Percentiles rank a stretch among this genome's conserved stretches.
Evolutionary conservation across 345 rosid species (phyloP).

Genomic region (Schrenkiella parvula): DNA sequence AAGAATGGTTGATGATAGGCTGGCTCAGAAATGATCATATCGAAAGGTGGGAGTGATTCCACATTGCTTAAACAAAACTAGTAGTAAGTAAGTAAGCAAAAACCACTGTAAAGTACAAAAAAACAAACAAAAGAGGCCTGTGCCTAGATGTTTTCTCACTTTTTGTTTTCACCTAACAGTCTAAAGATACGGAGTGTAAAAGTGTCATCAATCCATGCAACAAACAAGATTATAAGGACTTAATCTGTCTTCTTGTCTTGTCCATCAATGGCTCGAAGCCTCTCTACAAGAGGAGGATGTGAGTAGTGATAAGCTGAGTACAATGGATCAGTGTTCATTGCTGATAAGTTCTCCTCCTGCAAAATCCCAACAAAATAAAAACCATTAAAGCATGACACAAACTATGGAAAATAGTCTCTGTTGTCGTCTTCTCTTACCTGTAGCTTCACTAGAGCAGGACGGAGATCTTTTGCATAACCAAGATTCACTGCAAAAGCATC

Average conservation of each 20-base stretch:
- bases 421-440: slow-evolving; percentile 53
- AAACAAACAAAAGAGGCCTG: slow-evolving; percentile 10
- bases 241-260: slow-evolving; percentile 69
- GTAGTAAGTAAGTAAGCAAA: slow-evolving; percentile 10
- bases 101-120: slow-evolving; percentile 1
- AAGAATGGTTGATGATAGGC: not conserved
- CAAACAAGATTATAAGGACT: slow-evolving; percentile 5
- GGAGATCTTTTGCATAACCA: slow-evolving; percentile 75
- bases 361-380: not conserved
- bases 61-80: not conserved
- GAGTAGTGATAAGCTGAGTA: slow-evolving; percentile 98
- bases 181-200: not conserved
- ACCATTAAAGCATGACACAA: not conserved
- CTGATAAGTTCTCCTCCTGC: slow-evolving; percentile 96
- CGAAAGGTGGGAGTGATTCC: not conserved
- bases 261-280: slow-evolving; percentile 76
- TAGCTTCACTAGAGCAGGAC: slow-evolving; percentile 89
- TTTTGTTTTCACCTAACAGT: slow-evolving; percentile 8
- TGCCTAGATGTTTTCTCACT: not conserved
- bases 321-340: slow-evolving; percentile 98
- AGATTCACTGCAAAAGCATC: slow-evolving; percentile 96
- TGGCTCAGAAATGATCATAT: not conserved
- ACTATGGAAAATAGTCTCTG: not conserved
- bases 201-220: not conserved
- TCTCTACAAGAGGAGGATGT: slow-evolving; percentile 93